Conservation (phyloP, 2,329 filamentous ascomycete genomes). For the Fusarium annulatum region DNA sequence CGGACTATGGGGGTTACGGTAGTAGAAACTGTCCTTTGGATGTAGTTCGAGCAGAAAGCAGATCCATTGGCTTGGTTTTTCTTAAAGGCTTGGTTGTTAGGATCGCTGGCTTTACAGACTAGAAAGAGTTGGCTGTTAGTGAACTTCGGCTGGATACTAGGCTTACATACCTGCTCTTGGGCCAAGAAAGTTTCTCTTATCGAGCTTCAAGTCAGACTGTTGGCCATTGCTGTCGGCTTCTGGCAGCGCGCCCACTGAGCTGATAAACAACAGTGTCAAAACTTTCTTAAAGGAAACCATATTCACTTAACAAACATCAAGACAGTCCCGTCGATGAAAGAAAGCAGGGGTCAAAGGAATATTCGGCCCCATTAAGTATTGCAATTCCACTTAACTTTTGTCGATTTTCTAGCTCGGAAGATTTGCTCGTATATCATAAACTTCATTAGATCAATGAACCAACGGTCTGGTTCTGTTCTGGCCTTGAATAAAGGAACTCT, state of each 20-base stretch:
- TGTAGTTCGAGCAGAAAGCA: background rate
- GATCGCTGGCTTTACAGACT: background rate
- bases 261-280: background rate
- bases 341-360: rapidly evolving
- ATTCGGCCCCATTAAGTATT: background rate
- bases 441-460: background rate
- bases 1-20: background rate
- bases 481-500: background rate
- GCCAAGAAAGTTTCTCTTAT: background rate
- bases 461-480: background rate
- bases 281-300: background rate
- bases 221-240: background rate
- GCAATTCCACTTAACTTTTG: rapidly evolving
- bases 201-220: too few relatives aligned
- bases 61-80: background rate
- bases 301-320: background rate
- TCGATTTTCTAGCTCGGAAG: background rate
- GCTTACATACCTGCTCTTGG: background rate
- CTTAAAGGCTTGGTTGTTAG: background rate
- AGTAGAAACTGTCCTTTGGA: background rate
- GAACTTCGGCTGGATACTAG: rapidly evolving
- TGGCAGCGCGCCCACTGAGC: background rate
- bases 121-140: background rate
- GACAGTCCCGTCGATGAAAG: rapidly evolving
- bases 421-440: too few relatives aligned